Evolutionary conservation across 257 asterid species (phyloP).

Genomic region (Fraxinus excelsior): DNA sequence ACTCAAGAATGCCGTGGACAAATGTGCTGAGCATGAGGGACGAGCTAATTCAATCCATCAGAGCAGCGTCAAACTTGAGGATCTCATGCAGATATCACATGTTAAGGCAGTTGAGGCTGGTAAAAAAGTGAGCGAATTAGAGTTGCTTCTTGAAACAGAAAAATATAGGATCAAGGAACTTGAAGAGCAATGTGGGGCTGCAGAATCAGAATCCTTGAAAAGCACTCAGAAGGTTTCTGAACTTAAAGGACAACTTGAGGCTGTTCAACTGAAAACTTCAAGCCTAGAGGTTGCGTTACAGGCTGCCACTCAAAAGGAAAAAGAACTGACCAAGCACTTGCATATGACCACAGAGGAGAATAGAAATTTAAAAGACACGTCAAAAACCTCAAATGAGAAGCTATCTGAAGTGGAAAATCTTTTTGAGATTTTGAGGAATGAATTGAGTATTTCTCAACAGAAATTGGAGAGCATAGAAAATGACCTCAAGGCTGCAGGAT

Average conservation of each 20-base stretch:
- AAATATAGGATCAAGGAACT: slow-evolving; percentile 76
- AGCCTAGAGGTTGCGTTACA: slow-evolving; percentile 64
- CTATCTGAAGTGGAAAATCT: slow-evolving; percentile 64
- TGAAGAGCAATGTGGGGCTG: slow-evolving; percentile 62
- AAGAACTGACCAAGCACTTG: slow-evolving; percentile 48
- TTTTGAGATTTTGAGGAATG: slow-evolving; percentile 52
- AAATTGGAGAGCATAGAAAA: slow-evolving; percentile 61
- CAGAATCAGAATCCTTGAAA: slow-evolving; percentile 52
- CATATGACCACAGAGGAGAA: slow-evolving; percentile 62
- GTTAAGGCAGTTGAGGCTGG: slow-evolving; percentile 64
- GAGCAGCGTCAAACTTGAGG: slow-evolving; percentile 77
- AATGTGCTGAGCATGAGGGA: slow-evolving; percentile 66
- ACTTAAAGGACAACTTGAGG: slow-evolving; percentile 65
- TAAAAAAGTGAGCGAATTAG: slow-evolving; percentile 64
- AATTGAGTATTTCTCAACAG: slow-evolving; percentile 55
- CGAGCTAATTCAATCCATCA: slow-evolving; percentile 56
- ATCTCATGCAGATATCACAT: slow-evolving; percentile 61
- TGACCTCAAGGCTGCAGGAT: slow-evolving; percentile 55
- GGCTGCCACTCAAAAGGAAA: slow-evolving; percentile 61
- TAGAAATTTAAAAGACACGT: slow-evolving; percentile 51
- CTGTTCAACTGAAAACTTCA: slow-evolving; percentile 54
- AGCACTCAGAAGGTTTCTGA: slow-evolving; percentile 54
- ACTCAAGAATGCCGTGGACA: slow-evolving; percentile 47
- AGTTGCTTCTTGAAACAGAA: slow-evolving; percentile 75
- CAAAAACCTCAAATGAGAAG: slow-evolving; percentile 56